Percentiles rank a stretch among this genome's conserved stretches.
These are phyloP conservation scores for Suillus ampliporus DNA, from an alignment of 768 basidiomycete genomes.

Conservation along the genomic window DNA sequence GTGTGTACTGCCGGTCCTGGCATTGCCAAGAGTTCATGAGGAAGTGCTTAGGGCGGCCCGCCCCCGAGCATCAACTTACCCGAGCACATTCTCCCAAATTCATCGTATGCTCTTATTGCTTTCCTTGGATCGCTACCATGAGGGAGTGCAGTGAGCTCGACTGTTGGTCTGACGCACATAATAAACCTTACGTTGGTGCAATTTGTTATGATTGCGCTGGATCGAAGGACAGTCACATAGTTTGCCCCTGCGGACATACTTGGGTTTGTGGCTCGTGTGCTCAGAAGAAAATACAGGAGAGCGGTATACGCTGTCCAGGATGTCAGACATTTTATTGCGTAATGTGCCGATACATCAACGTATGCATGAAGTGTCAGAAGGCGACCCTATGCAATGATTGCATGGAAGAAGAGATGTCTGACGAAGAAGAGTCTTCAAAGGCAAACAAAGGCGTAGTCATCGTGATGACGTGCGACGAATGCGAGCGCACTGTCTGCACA, in stretches of 20 bases:
- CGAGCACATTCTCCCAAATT: too few relatives aligned
- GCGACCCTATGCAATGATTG: constrained; percentile 30
- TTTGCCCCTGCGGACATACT: background rate
- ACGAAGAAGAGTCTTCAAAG: constrained; percentile 7
- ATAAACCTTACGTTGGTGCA: background rate
- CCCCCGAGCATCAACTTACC: too few relatives aligned
- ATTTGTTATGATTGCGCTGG: background rate
- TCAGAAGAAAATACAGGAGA: background rate
- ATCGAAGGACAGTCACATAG: too few relatives aligned
- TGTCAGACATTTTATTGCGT: constrained; percentile 25
- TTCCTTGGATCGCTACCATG: background rate
- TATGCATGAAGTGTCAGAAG: constrained; percentile 24
- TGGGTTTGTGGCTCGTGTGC: background rate
- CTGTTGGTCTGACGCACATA: too few relatives aligned
- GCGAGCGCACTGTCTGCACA: too few relatives aligned
- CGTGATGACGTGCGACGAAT: too few relatives aligned
- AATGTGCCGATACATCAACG: constrained; percentile 27
- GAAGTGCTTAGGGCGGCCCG: too few relatives aligned
- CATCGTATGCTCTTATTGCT: background rate
- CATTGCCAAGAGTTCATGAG: too few relatives aligned
- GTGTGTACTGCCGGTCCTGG: too few relatives aligned
- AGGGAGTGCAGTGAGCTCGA: too few relatives aligned
- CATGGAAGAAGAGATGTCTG: constrained; percentile 20
- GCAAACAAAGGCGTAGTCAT: too few relatives aligned
- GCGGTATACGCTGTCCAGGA: constrained; percentile 16